Percentiles rank a stretch among this genome's conserved stretches.
phyloP scores from a whole-genome alignment of 1,284 basidiomycete genomes.

The Rhizoctonia solani region DNA sequence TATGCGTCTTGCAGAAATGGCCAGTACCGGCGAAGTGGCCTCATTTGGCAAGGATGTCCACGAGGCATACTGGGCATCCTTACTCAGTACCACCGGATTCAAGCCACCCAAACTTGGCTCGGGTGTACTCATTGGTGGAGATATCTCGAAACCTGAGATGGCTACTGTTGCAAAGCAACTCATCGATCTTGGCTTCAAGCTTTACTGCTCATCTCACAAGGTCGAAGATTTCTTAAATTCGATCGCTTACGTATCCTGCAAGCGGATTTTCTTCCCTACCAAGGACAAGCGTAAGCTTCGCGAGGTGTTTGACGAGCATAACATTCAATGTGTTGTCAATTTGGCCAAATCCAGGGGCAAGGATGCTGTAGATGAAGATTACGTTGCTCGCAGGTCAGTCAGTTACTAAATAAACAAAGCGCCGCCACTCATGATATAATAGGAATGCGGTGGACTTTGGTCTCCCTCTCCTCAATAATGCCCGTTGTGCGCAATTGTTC shows the following conservation, averaged over 20 bases:
- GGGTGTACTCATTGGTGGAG: constrained; percentile 88
- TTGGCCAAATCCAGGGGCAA: constrained; percentile 81
- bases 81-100: constrained; percentile 90
- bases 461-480: constrained; percentile 88
- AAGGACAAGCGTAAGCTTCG: constrained; percentile 96
- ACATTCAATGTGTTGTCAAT: constrained; percentile 96
- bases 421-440: constrained; percentile 21
- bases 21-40: constrained; percentile 98
- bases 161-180: constrained; percentile 75
- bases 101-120: constrained; percentile 80
- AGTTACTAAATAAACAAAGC: background rate
- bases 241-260: constrained; percentile 76
- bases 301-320: constrained; percentile 91
- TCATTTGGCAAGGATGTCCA: constrained; percentile 92
- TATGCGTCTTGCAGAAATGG: constrained; percentile 75
- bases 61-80: constrained; percentile 95
- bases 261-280: constrained; percentile 95
- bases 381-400: constrained; percentile 83
- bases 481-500: constrained; percentile 86
- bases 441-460: constrained; percentile 94
- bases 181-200: constrained; percentile 83
- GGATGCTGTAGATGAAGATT: constrained; percentile 89
- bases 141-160: constrained; percentile 82
- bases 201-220: constrained; percentile 81
- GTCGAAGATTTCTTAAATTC: constrained; percentile 86